A percentile compares a stretch with the other conserved stretches of the same genome.
Conservation (phyloP, 2,329 filamentous ascomycete species). For the Trichoderma gracile region DNA sequence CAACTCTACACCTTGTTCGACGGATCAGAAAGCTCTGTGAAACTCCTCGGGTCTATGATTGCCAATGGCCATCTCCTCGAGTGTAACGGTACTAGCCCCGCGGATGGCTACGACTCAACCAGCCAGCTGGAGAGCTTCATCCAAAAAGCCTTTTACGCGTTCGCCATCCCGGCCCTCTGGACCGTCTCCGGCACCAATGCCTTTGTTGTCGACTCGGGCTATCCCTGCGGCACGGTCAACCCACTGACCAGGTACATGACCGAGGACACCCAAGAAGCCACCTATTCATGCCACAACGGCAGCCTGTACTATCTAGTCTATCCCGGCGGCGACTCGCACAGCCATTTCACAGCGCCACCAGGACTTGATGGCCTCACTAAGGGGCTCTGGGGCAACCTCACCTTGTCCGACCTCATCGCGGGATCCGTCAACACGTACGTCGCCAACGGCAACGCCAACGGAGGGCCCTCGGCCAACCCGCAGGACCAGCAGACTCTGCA, state of each 20-base stretch:
- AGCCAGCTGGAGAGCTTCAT: slow-evolving; percentile 20
- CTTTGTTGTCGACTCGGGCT: slow-evolving; percentile 41
- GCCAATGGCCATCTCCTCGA: slow-evolving; percentile 35
- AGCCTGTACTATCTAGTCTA: slow-evolving; percentile 38
- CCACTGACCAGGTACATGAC: slow-evolving; percentile 32
- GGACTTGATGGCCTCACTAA: slow-evolving; percentile 35
- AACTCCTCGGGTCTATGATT: slow-evolving; percentile 32
- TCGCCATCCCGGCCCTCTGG: slow-evolving; percentile 39
- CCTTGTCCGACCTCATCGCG: slow-evolving; percentile 32
- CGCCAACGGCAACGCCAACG: slow-evolving; percentile 39
- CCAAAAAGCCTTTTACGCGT: slow-evolving; percentile 35
- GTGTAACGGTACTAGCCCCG: slow-evolving; percentile 21
- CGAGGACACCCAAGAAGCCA: slow-evolving; percentile 30
- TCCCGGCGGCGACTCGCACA: slow-evolving; percentile 31
- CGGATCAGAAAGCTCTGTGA: slow-evolving; percentile 31
- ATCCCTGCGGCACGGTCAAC: slow-evolving; percentile 31
- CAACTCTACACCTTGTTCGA: slow-evolving; percentile 32
- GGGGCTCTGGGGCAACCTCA: slow-evolving; percentile 33
- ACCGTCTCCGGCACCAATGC: slow-evolving; percentile 30
- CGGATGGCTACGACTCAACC: not conserved
- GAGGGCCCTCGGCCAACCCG: slow-evolving; percentile 32
- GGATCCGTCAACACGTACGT: slow-evolving; percentile 29
- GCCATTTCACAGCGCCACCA: slow-evolving; percentile 34
- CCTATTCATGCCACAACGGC: slow-evolving; percentile 34
- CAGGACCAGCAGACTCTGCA: slow-evolving; percentile 30